Conservation (phyloP, 305 asterid genomes). For the Coffea humblotiana region DNA sequence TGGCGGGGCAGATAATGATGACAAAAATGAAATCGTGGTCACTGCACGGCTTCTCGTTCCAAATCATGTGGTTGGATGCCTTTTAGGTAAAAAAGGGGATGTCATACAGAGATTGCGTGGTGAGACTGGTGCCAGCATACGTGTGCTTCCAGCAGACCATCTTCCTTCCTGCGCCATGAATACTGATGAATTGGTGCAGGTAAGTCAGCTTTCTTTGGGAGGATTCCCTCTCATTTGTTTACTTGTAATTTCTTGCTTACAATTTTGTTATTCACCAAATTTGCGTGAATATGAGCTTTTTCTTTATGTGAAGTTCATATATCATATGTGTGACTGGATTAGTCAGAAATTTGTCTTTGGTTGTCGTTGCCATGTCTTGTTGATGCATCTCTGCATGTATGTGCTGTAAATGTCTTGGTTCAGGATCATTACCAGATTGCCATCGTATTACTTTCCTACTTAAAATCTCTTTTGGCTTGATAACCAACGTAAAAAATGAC, state of each 20-base stretch:
- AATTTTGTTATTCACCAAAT: background rate
- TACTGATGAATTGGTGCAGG: conserved; percentile 76
- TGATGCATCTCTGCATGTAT: background rate
- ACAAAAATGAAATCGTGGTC: conserved; percentile 47
- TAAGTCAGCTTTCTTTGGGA: conserved; percentile 32
- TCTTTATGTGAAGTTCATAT: background rate
- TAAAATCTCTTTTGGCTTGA: background rate
- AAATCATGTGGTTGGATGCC: conserved; percentile 64
- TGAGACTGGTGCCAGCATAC: conserved; percentile 81
- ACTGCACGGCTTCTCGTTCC: conserved; percentile 79
- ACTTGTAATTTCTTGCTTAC: background rate
- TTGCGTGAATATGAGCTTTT: background rate
- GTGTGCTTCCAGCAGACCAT: conserved; percentile 63
- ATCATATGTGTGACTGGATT: background rate
- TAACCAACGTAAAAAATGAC: background rate
- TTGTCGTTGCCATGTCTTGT: background rate
- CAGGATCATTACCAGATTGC: too few relatives aligned
- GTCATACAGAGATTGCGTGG: conserved; percentile 81
- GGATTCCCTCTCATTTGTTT: background rate
- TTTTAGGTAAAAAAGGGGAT: conserved; percentile 79
- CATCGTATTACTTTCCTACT: background rate
- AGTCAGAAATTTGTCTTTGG: background rate
- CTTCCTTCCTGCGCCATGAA: conserved; percentile 66
- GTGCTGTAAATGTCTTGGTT: background rate
- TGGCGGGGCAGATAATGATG: conserved; percentile 35